Conservation (phyloP, 2,329 filamentous ascomycete genomes). For the Grosmannia serpens region DNA sequence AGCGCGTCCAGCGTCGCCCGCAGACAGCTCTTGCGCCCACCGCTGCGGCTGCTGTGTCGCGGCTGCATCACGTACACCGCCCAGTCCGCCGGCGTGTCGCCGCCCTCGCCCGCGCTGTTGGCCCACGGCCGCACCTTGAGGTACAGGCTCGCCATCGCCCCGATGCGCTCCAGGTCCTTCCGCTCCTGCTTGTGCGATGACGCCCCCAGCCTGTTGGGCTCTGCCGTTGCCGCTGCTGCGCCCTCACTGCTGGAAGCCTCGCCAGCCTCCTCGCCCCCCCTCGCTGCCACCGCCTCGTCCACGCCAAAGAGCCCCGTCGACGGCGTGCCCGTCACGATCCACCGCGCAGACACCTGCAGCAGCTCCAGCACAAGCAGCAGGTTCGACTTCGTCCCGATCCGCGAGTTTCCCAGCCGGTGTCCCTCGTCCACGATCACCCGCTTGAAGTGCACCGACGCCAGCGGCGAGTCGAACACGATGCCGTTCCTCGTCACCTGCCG, state of each 20-base stretch:
- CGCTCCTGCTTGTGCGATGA: constrained; percentile 39
- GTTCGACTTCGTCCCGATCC: constrained; percentile 41
- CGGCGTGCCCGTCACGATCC: constrained; percentile 87
- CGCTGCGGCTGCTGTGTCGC: constrained; percentile 35
- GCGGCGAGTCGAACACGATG: constrained; percentile 32
- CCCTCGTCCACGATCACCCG: constrained; percentile 88
- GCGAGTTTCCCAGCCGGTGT: constrained; percentile 65
- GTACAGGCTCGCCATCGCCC: constrained; percentile 57
- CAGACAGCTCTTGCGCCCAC: constrained; percentile 51
- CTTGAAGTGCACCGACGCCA: constrained; percentile 70
- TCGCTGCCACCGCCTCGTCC: constrained; percentile 25
- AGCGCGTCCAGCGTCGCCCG: constrained; percentile 61
- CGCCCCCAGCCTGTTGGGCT: constrained; percentile 15
- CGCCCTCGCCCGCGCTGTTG: constrained; percentile 37
- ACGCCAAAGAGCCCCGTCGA: constrained; percentile 73
- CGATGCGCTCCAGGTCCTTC: constrained; percentile 54
- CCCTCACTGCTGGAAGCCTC: too few species aligned
- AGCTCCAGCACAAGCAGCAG: constrained; percentile 38
- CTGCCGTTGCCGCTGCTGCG: not conserved
- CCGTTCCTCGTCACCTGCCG: constrained; percentile 21
- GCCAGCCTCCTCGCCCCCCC: not conserved
- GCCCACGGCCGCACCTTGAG: constrained; percentile 71
- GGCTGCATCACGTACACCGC: constrained; percentile 56
- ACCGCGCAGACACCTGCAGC: constrained; percentile 59
- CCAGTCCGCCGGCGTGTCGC: constrained; percentile 56